Conservation (phyloP, 2,329 filamentous ascomycete genomes). For the Elsinoe ampelina region DNA sequence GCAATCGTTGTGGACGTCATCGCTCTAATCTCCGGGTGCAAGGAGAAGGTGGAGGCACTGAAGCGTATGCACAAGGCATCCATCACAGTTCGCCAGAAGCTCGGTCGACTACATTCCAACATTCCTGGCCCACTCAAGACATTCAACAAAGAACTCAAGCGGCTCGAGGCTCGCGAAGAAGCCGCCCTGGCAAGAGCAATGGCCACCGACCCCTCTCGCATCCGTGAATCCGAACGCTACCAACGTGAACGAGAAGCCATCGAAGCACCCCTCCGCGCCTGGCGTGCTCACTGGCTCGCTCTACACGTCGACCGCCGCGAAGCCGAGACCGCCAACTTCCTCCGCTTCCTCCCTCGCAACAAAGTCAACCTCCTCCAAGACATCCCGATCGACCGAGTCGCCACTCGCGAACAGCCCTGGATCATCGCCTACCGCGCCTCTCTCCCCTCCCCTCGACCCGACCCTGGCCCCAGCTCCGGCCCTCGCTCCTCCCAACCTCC, state of each 20-base stretch:
- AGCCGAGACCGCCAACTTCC: neutral
- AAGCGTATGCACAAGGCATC: neutral
- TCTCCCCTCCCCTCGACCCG: neutral
- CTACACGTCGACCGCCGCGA: neutral
- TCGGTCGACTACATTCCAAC: neutral
- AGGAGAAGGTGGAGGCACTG: neutral
- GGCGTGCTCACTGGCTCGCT: neutral
- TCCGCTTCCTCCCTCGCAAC: neutral
- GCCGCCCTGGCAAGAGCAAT: neutral
- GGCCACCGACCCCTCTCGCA: neutral
- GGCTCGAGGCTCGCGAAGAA: slow-evolving; percentile 2
- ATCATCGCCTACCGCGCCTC: neutral
- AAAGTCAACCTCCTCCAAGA: neutral
- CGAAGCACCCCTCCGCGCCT: neutral
- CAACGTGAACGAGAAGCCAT: neutral
- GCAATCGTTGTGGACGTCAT: neutral
- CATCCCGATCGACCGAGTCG: neutral
- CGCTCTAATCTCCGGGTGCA: neutral
- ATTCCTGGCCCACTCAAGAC: neutral
- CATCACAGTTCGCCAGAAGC: neutral
- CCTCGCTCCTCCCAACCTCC: neutral
- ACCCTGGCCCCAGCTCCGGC: neutral
- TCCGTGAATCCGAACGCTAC: neutral
- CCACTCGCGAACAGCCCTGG: neutral
- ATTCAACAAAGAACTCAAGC: neutral